Base-by-base conservation (phyloP, 495 filamentous ascomycete genomes). In the Clavariopsis aquatica region DNA sequence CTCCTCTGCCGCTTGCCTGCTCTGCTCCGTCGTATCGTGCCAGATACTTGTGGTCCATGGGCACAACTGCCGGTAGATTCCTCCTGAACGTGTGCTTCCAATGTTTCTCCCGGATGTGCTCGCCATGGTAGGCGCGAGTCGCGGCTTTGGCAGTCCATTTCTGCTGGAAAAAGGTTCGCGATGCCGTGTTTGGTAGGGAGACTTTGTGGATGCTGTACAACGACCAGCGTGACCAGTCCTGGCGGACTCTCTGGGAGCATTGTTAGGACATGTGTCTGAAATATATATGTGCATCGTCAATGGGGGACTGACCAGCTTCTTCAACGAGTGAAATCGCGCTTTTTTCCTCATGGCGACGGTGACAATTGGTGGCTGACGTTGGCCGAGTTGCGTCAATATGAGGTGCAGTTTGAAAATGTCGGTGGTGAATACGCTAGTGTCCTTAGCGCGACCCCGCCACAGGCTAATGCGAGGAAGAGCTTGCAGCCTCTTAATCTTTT, bases 161-260 rank as follows among this genome's bases (percentile, higher is more conserved):
- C 74, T 98, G 94, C 81, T 98, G 94, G 84, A 95, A 98, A 80
- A 89, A 93, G 51, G 92, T 96, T 46, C 76, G 76, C 26, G 59
- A 45, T 1, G 69, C 68, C 52, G 58, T 15, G 10, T 64, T 72
- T 15, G 63, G 57, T 49, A 74, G 77, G 2, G 47, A 67, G 51
- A 83, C 75, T 60, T 81, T 81, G 27, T 77, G 71, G 64, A 98
- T 77, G 80, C 96, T 97, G 83, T 89, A 98, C 65, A 98, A 82
- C 72, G 95, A 96, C 82, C 91, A 93, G 78, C 96, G 96, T 79
- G 91, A 95, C 95, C 93, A 97, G 83, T 90, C 92, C 83, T 93
- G 91, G 64, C 94, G 89, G 76, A 97, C 72, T 89, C 91, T 94
- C 94, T 97, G 65, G 6, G 17, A 0, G 3, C 38, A 4, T 6